phyloP scores from a whole-genome alignment of 2,329 filamentous ascomycete species.

The Cryphonectria naterciae region DNA sequence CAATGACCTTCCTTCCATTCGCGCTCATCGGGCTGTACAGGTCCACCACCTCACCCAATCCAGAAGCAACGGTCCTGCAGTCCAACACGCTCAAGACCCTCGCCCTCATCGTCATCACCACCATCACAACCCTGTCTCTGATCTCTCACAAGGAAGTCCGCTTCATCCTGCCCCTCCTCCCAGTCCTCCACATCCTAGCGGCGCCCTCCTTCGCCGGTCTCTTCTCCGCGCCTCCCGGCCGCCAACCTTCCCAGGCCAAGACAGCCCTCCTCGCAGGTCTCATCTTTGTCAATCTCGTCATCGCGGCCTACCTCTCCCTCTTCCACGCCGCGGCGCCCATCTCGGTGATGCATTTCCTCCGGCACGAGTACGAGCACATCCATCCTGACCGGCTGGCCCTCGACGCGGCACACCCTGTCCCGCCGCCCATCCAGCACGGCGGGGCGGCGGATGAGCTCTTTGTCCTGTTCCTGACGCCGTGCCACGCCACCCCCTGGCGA shows the following conservation, averaged over 20 bases:
- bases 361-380: constrained; percentile 69
- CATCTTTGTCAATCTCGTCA: constrained; percentile 67
- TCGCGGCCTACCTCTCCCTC: constrained; percentile 75
- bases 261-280: constrained; percentile 60
- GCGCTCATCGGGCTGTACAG: constrained; percentile 66
- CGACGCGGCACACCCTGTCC: constrained; percentile 28
- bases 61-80: constrained; percentile 41
- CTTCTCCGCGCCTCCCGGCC: constrained; percentile 50
- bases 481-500: constrained; percentile 95
- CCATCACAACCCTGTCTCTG: constrained; percentile 68
- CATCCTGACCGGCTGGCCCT: constrained; percentile 49
- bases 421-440: constrained; percentile 31
- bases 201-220: constrained; percentile 69
- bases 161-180: constrained; percentile 92
- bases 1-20: constrained; percentile 84
- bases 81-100: constrained; percentile 57
- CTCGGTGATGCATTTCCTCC: constrained; percentile 73
- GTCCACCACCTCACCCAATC: constrained; percentile 43
- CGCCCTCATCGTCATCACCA: constrained; percentile 61
- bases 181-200: constrained; percentile 80
- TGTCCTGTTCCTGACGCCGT: constrained; percentile 88
- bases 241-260: constrained; percentile 41
- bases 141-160: constrained; percentile 97
- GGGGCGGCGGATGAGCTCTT: constrained; percentile 54
- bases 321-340: constrained; percentile 83